Percentiles rank a stretch among this genome's conserved stretches.
Evolutionary conservation across 257 asterid genomes (phyloP).

Genomic region (Nicotiana undulata): DNA sequence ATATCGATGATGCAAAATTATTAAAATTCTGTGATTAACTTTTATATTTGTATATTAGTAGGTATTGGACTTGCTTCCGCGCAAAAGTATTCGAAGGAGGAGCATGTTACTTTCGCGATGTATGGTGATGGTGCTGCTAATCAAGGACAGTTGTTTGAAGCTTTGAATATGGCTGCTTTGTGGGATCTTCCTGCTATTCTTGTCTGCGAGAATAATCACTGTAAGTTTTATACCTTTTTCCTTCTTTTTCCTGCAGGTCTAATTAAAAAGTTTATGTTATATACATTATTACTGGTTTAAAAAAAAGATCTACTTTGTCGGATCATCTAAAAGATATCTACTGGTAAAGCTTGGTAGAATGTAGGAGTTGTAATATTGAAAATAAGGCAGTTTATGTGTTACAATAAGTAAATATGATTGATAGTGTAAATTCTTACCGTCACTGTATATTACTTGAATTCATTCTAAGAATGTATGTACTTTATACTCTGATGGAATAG

Average conservation of each 20-base stretch:
- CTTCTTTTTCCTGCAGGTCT: neutral
- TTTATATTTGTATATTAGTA: too few species aligned
- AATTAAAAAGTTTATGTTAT: neutral
- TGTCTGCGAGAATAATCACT: constrained; percentile 98
- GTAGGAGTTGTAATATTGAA: neutral
- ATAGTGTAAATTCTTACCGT: too few species aligned
- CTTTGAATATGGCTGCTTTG: constrained; percentile 90
- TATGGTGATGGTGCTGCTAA: constrained; percentile 99
- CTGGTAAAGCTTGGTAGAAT: too few species aligned
- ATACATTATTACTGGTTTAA: neutral
- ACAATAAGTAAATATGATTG: neutral
- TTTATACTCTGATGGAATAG: neutral
- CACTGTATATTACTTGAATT: neutral
- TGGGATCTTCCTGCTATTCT: constrained; percentile 94
- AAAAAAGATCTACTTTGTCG: too few species aligned
- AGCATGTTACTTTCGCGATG: constrained; percentile 65
- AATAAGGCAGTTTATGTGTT: neutral
- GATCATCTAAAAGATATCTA: too few species aligned
- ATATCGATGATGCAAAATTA: too few species aligned
- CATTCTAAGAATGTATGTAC: neutral
- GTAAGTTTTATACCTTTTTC: constrained; percentile 34
- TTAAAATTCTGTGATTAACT: too few species aligned
- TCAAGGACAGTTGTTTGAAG: constrained; percentile 98
- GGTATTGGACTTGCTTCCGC: constrained; percentile 88
- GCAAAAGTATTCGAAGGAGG: constrained; percentile 91